Base-by-base conservation (phyloP, 306 rosid species). In the Senna tora region DNA sequence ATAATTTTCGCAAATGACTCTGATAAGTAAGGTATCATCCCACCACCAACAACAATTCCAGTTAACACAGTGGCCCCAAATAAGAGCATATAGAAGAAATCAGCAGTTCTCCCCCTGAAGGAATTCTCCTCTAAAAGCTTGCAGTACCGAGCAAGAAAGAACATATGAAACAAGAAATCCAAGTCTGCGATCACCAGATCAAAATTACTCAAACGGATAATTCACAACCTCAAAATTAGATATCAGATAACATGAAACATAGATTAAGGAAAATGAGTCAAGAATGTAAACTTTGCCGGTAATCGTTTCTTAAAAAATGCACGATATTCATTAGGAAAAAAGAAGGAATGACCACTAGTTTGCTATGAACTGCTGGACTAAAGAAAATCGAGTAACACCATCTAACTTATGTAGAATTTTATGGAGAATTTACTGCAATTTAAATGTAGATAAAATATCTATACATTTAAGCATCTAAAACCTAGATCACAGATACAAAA, bases 131-230 rank as follows among this genome's bases (percentile, higher is more conserved):
- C 91, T 21, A 88, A 86, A 65, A 88, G 94, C 80, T 88, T 84
- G 86, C 87, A 88, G 87, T 86, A 88, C 47, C 91, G 94, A 49
- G 91, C 90, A 58, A 86, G 91, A 73, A 88, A 89, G 78, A 86
- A 89, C 95, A 89, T 95, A 71, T 95, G 97, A 85, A 95, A 91
- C 96, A 95, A 75, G 79, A 95, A 95, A 76, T 95, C 99, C 90
- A 95, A 81, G 75, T 95, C 97, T 95, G 92, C 71, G 69, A 56
- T 68, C 55, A 69, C 22, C 65, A 70, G 30, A 79, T 84, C 71
- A 57, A 46, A 5, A 11, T 11, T 36, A 19, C 72, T 69, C n/a
- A 53, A 43, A 11, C 33, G 19, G 9, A 25, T 63, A 51, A 67
- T 56, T 58, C 46, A 56, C 25, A 32, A 38, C 55, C 65, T 59